Percentiles rank a stretch among this genome's conserved stretches.
Conservation (phyloP, 208 protist species). For the Acanthamoeba sp. region DNA sequence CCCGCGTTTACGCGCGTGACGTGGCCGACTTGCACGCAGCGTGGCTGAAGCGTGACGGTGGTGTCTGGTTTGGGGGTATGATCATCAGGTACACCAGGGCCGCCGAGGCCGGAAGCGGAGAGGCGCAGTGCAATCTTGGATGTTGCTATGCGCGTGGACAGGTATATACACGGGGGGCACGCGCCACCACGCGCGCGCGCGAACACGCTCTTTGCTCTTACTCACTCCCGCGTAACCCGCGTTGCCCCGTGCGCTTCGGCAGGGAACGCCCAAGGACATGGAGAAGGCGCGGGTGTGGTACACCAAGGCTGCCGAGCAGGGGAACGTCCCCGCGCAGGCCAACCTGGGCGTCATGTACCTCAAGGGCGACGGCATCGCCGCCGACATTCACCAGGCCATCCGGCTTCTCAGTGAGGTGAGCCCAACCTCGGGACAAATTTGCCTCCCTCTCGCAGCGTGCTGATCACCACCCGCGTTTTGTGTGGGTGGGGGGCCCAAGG, state of each 20-base stretch:
- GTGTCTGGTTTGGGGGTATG: neutral
- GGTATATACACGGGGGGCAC: no score
- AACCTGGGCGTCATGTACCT: constrained; percentile 55
- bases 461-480: no score
- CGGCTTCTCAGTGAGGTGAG: neutral
- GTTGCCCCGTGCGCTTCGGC: no score
- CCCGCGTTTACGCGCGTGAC: neutral
- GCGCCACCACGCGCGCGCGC: no score
- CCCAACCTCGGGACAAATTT: no score
- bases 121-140: constrained; percentile 50
- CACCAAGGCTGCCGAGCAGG: neutral
- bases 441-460: no score
- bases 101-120: neutral
- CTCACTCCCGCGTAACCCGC: neutral
- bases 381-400: neutral
- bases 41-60: neutral
- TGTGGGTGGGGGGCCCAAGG: neutral
- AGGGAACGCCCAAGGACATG: constrained; percentile 48
- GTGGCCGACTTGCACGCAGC: no score
- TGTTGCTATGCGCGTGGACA: constrained; percentile 49
- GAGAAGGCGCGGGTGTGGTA: constrained; percentile 46
- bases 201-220: neutral
- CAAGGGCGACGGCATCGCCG: constrained; percentile 4
- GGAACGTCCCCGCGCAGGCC: constrained; percentile 34
- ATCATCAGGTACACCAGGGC: neutral